These are phyloP conservation scores for Gracilariopsis chorda DNA, from an alignment of 23 red algal species.

Conservation along the genomic window DNA sequence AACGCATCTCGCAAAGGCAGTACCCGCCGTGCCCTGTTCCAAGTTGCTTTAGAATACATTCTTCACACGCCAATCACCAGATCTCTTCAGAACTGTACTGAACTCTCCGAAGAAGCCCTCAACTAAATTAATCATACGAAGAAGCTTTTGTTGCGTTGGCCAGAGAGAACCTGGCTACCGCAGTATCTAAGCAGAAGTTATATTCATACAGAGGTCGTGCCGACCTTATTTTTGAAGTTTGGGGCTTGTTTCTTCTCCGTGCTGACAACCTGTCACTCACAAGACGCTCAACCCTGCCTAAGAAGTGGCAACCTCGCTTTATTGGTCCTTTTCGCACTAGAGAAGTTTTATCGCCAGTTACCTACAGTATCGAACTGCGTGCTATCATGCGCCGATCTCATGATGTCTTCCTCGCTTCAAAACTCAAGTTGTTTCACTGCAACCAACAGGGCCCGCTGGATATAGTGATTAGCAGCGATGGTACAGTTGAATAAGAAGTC, in stretches of 20 bases:
- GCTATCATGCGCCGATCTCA: not conserved
- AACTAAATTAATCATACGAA: not conserved
- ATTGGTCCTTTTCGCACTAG: not conserved
- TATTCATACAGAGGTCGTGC: not conserved
- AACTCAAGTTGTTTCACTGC: not conserved
- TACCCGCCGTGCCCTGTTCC: not conserved
- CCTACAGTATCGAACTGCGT: not conserved
- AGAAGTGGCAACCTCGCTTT: not conserved
- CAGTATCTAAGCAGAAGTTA: not conserved
- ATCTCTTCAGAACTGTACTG: not conserved
- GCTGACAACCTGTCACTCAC: not conserved
- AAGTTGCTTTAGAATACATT: not conserved
- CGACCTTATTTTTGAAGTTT: not conserved
- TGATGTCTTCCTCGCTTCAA: not conserved
- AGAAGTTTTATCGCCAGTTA: not conserved
- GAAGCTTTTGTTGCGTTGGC: not conserved
- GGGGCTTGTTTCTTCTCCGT: not conserved
- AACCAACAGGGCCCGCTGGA: not conserved
- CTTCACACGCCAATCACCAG: not conserved
- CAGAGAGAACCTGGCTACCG: not conserved
- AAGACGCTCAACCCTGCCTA: not conserved
- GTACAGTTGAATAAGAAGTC: not conserved
- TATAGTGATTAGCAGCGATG: not conserved
- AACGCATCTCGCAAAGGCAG: not conserved
- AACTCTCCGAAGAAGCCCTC: not conserved